phyloP scores from a whole-genome alignment of 140 eudicot species.

The Cichorium intybus region DNA sequence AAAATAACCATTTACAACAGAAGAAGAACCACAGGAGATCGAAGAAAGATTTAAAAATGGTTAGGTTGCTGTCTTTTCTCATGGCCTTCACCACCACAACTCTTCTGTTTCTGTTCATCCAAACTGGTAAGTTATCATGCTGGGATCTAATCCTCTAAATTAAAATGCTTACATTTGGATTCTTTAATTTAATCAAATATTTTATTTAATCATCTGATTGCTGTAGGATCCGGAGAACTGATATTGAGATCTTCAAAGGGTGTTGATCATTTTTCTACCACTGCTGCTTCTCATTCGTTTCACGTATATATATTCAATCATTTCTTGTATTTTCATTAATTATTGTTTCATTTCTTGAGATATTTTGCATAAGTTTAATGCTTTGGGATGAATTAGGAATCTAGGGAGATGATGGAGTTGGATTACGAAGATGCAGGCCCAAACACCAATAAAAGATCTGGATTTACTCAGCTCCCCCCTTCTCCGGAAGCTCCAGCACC shows the following conservation, averaged over 20 bases:
- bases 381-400: constrained; percentile 21
- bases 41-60: constrained; percentile 11
- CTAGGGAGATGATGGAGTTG: constrained; percentile 29
- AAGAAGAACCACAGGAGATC: constrained; percentile 10
- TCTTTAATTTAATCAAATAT: constrained; percentile 1
- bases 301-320: neutral
- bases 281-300: constrained; percentile 3
- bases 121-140: constrained; percentile 13
- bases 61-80: constrained; percentile 10
- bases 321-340: neutral
- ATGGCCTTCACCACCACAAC: constrained; percentile 1
- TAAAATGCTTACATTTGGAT: neutral
- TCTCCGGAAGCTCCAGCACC: constrained; percentile 25
- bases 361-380: neutral
- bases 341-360: neutral
- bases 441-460: constrained; percentile 33
- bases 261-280: constrained; percentile 8
- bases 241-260: constrained; percentile 16
- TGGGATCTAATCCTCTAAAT: neutral
- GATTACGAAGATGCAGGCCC: constrained; percentile 45
- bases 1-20: constrained; percentile 2
- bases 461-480: constrained; percentile 22
- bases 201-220: neutral
- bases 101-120: constrained; percentile 24
- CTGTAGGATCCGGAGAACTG: constrained; percentile 26